A percentile compares a stretch with the other conserved stretches of the same genome.
phyloP scores from a whole-genome alignment of 75 land plant genomes.

The Adiantum capillusveneris region DNA sequence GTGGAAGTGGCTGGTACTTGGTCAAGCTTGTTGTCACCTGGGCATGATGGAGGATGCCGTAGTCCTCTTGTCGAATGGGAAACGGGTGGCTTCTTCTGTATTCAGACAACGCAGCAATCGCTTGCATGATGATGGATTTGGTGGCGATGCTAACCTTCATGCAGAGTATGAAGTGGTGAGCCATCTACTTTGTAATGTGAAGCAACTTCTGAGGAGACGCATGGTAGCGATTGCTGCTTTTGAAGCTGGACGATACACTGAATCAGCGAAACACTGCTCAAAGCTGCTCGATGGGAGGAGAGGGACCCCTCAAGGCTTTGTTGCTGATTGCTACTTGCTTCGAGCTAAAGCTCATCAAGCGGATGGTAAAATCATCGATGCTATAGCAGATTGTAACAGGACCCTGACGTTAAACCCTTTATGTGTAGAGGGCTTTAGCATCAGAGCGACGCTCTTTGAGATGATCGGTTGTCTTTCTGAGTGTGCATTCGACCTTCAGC shows the following conservation, averaged over 20 bases:
- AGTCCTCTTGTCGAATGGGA: conserved; percentile 63
- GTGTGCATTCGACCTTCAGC: conserved; percentile 54
- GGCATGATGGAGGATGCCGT: conserved; percentile 81
- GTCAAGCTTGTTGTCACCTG: conserved; percentile 35
- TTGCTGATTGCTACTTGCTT: conserved; percentile 51
- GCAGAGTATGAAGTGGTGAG: conserved; percentile 32
- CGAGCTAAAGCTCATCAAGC: conserved; percentile 47
- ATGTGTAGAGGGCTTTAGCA: conserved; percentile 42
- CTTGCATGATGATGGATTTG: not conserved
- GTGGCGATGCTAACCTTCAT: not conserved
- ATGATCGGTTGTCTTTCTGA: conserved; percentile 46
- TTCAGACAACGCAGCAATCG: conserved; percentile 49
- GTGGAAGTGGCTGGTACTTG: conserved; percentile 45
- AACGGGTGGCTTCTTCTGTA: conserved; percentile 55
- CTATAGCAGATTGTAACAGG: conserved; percentile 66
- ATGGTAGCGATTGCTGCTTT: conserved; percentile 59
- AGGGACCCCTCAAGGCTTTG: conserved; percentile 49
- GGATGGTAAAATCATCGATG: conserved; percentile 49
- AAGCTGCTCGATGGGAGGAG: conserved; percentile 65
- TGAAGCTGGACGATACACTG: conserved; percentile 61
- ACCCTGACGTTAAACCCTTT: conserved; percentile 54
- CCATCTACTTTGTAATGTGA: conserved; percentile 53
- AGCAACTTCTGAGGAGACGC: conserved; percentile 58
- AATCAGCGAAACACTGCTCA: conserved; percentile 60
- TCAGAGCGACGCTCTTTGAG: conserved; percentile 47